A percentile compares a stretch with the other conserved stretches of the same genome.
Evolutionary conservation across 2,329 filamentous ascomycete species (phyloP).

Genomic region (Fusarium napiforme): DNA sequence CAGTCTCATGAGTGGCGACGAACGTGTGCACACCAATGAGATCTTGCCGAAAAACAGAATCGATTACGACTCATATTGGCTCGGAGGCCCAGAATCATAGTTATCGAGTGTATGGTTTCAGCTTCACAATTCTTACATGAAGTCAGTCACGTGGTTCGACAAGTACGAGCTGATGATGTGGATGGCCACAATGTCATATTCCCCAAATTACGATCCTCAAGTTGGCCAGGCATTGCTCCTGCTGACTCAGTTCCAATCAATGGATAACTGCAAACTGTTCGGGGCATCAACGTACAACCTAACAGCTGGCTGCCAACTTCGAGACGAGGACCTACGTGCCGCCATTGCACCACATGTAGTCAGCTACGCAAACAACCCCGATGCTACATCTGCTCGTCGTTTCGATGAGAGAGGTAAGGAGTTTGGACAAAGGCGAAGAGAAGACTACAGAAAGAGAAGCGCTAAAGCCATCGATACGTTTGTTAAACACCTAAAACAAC

Average conservation of each 20-base stretch:
- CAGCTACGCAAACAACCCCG: not conserved
- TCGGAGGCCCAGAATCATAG: not conserved
- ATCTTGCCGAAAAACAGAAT: not conserved
- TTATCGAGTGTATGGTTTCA: not conserved
- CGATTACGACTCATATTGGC: not conserved
- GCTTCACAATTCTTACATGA: not conserved
- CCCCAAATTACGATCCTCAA: not conserved
- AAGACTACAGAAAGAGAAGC: not conserved
- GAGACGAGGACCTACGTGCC: not conserved
- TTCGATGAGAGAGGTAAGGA: not conserved
- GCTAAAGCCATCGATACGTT: not conserved
- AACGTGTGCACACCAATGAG: not conserved
- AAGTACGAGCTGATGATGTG: not conserved
- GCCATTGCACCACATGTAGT: not conserved
- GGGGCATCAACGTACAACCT: not conserved
- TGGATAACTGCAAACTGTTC: not conserved
- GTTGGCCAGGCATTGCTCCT: constrained; percentile 1
- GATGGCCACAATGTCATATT: not conserved
- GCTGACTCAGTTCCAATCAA: not conserved
- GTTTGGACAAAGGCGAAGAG: not conserved
- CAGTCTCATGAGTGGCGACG: not conserved
- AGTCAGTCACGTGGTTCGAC: not conserved
- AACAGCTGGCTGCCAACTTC: not conserved
- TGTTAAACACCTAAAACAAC: not conserved
- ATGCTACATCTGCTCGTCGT: not conserved